Conservation (phyloP, 2,329 filamentous ascomycete genomes). For the Stachybotrys elegans region DNA sequence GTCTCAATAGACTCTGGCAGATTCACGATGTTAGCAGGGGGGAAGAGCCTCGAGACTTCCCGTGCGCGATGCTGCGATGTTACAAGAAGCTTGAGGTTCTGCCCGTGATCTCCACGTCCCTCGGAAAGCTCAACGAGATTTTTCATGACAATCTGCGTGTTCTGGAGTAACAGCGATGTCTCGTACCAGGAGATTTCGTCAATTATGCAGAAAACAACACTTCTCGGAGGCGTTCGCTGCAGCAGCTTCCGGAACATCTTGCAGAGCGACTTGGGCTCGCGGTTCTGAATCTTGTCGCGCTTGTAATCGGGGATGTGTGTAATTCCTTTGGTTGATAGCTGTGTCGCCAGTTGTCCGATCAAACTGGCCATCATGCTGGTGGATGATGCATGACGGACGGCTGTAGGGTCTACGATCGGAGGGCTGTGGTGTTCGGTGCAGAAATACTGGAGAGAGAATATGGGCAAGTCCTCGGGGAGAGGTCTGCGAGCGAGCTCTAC, state of each 20-base stretch:
- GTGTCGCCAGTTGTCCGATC: not conserved
- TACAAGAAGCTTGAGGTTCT: too few relatives aligned
- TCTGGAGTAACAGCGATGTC: too few relatives aligned
- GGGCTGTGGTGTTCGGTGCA: not conserved
- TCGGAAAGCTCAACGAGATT: too few relatives aligned
- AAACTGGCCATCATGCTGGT: not conserved
- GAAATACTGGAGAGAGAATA: not conserved
- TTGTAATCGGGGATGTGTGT: not conserved
- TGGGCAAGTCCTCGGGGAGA: not conserved
- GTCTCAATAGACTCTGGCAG: too few relatives aligned
- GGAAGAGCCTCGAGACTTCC: too few relatives aligned
- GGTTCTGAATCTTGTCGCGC: not conserved
- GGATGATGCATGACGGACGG: too few relatives aligned
- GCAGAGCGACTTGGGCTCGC: not conserved
- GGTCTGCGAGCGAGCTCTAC: not conserved
- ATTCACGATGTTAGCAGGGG: too few relatives aligned
- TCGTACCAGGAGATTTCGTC: conserved; percentile 3
- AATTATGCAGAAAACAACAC: not conserved
- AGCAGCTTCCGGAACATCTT: not conserved
- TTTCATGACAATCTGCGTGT: too few relatives aligned
- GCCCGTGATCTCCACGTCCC: too few relatives aligned
- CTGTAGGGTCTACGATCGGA: not conserved
- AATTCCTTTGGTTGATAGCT: not conserved
- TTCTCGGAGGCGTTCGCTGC: not conserved
- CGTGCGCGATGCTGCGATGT: too few relatives aligned